These are phyloP conservation scores for Metschnikowia sp. DNA, from an alignment of 805 yeast genomes.

Conservation along the genomic window DNA sequence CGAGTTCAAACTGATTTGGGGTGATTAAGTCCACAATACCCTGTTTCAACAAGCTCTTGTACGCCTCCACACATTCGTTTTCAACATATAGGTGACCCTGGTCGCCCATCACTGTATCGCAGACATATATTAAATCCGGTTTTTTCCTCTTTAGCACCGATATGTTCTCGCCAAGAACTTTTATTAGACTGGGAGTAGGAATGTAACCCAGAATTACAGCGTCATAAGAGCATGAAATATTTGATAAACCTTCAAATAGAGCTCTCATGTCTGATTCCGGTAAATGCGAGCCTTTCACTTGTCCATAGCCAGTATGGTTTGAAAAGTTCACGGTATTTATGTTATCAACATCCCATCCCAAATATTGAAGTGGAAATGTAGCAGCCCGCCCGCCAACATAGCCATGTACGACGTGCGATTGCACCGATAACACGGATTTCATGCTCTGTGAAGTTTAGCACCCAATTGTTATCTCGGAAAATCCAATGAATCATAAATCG, in stretches of 20 bases:
- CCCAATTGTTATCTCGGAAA: background rate
- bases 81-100: slow-evolving; percentile 20
- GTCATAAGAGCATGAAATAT: slow-evolving; percentile 15
- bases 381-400: slow-evolving; percentile 92
- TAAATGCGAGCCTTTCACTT: slow-evolving; percentile 18
- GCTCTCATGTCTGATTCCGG: slow-evolving; percentile 9
- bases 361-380: slow-evolving; percentile 79
- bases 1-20: slow-evolving; percentile 21
- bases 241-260: slow-evolving; percentile 13
- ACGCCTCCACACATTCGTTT: slow-evolving; percentile 14
- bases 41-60: slow-evolving; percentile 7
- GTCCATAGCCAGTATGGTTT: slow-evolving; percentile 88
- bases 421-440: slow-evolving; percentile 47
- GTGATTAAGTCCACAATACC: slow-evolving; percentile 16
- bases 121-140: slow-evolving; percentile 18
- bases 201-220: slow-evolving; percentile 20
- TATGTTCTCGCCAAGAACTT: slow-evolving; percentile 10
- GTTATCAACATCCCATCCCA: slow-evolving; percentile 91
- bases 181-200: slow-evolving; percentile 15
- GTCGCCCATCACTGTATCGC: slow-evolving; percentile 23
- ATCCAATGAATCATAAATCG: background rate
- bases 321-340: slow-evolving; percentile 86
- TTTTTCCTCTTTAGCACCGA: slow-evolving; percentile 6
- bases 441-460: slow-evolving; percentile 2
- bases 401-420: slow-evolving; percentile 93